Conservation (phyloP, 768 basidiomycete genomes). For the Calocera cornea region DNA sequence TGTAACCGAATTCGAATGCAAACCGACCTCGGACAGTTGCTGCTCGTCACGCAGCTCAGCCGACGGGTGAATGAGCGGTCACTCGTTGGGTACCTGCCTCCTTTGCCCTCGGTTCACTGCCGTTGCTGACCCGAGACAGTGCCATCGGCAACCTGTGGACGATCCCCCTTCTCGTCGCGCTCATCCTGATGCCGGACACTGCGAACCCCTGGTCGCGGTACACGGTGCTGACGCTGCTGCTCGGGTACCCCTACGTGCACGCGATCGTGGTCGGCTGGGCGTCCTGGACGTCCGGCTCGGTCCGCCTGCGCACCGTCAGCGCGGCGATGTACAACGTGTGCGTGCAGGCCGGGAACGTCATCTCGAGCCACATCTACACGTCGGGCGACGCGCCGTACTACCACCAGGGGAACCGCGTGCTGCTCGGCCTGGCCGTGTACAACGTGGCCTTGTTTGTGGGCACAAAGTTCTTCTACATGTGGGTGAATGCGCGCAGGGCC, state of each 20-base stretch:
- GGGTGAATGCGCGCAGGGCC: conserved; percentile 36
- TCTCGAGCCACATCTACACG: conserved; percentile 47
- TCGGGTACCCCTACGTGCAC: conserved; percentile 42
- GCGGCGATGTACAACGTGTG: conserved; percentile 48
- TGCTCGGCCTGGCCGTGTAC: conserved; percentile 42
- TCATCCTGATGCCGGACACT: conserved; percentile 33
- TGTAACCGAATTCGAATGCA: neutral
- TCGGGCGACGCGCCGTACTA: conserved; percentile 36
- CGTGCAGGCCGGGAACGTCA: conserved; percentile 44
- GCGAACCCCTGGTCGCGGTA: conserved; percentile 15
- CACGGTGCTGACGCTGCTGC: conserved; percentile 23
- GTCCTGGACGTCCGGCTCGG: conserved; percentile 47
- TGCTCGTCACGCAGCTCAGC: neutral
- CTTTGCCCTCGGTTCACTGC: conserved; percentile 40
- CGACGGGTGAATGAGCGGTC: neutral
- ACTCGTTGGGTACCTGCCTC: conserved; percentile 29
- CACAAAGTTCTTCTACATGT: conserved; percentile 43
- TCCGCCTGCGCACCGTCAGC: conserved; percentile 37
- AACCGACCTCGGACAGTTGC: neutral
- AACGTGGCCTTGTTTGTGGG: conserved; percentile 41
- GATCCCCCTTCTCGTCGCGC: conserved; percentile 43
- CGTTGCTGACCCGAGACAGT: conserved; percentile 40
- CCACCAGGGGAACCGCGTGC: conserved; percentile 37
- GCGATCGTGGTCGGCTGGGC: conserved; percentile 36
- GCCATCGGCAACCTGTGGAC: conserved; percentile 49